Base-by-base conservation (phyloP, 164 flowering plant species). In the Aristolochia contorta region DNA sequence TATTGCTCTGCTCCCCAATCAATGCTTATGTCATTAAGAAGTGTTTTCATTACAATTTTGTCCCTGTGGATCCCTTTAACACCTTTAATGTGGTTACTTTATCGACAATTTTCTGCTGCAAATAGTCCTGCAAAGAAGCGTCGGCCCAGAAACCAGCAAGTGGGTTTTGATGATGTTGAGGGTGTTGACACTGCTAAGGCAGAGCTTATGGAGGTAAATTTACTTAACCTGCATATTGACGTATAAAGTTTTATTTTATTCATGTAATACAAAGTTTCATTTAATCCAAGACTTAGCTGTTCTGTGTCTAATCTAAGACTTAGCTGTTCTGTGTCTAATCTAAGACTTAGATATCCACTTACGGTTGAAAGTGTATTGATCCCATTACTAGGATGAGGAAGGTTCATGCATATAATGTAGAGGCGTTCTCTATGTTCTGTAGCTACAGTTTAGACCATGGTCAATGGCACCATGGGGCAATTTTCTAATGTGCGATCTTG, bases 21-120 rank as follows among this genome's bases (percentile, higher is more conserved):
- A 13, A 70, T 62, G 37, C 60, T 93, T 12, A 64, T 64, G 73
- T 74, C 89, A 15, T 60, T 86, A 71, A 86, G 93, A 69, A 79
- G 64, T 72, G 71, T 80, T 57, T 59, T 93, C 75, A 71, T 90
- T 45, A 88, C 96, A n/a, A 65, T 86, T 32, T 70, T 93, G 62
- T 69, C 93, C 19, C 59, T 93, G 50, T 88, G 99, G 99, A 82
- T 93, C 68, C 99, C 99, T 19, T 74, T 93, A 54, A 74, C 83
- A 59, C 99, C 97, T 63, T 68, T 93, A 23, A 90, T 93, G 97
- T 93, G 96, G 97, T 80, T 90, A 72, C 82, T 88, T 20, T 83
- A 88, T 66, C 91, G 96, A 22, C 97, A 93, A 72, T 80, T 88
- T 64, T 82, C 90, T 67, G 79, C 84, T 66, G 77, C 84, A 49